A percentile compares a stretch with the other conserved stretches of the same genome.
These are phyloP conservation scores for Colletotrichum lini DNA, from an alignment of 2,329 filamentous ascomycete species.

Conservation along the genomic window DNA sequence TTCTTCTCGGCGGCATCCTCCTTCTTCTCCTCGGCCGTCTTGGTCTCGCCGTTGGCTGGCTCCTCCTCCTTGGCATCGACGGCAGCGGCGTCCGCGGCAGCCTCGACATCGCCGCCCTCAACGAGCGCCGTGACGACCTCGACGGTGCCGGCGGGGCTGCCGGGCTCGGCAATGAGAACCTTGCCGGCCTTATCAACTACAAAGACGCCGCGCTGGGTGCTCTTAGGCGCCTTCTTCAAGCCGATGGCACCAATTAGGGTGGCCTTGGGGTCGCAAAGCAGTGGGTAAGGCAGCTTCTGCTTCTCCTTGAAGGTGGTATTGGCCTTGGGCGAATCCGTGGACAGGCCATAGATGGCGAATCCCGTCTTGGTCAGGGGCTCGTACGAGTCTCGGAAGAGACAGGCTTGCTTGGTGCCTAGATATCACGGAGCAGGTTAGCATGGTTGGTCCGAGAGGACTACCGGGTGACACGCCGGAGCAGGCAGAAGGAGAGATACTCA, in stretches of 20 bases:
- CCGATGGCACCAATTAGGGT: slow-evolving; percentile 88
- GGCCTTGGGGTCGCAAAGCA: slow-evolving; percentile 85
- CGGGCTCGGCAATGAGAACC: slow-evolving; percentile 80
- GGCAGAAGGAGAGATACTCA: slow-evolving; percentile 65
- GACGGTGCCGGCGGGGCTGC: slow-evolving; percentile 83
- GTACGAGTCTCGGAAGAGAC: slow-evolving; percentile 92
- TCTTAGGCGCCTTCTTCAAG: slow-evolving; percentile 86
- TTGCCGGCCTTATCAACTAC: slow-evolving; percentile 87
- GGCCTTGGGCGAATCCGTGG: slow-evolving; percentile 87
- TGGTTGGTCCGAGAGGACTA: neutral
- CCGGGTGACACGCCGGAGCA: neutral
- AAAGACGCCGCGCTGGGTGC: slow-evolving; percentile 89
- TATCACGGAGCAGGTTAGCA: slow-evolving; percentile 22
- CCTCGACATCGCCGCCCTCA: slow-evolving; percentile 50
- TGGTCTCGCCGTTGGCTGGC: slow-evolving; percentile 47
- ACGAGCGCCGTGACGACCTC: slow-evolving; percentile 83
- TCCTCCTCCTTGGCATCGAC: slow-evolving; percentile 49
- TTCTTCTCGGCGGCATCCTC: slow-evolving; percentile 42
- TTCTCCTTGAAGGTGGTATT: slow-evolving; percentile 95
- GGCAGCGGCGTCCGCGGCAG: slow-evolving; percentile 46
- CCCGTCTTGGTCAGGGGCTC: slow-evolving; percentile 81
- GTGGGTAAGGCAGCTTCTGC: slow-evolving; percentile 88
- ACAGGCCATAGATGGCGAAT: slow-evolving; percentile 90
- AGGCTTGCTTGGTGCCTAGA: slow-evolving; percentile 91
- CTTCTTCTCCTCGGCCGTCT: slow-evolving; percentile 43